Evolutionary conservation across 192 early-diverging fungal species (phyloP).

Genomic region (Powellomyces hirtus): DNA sequence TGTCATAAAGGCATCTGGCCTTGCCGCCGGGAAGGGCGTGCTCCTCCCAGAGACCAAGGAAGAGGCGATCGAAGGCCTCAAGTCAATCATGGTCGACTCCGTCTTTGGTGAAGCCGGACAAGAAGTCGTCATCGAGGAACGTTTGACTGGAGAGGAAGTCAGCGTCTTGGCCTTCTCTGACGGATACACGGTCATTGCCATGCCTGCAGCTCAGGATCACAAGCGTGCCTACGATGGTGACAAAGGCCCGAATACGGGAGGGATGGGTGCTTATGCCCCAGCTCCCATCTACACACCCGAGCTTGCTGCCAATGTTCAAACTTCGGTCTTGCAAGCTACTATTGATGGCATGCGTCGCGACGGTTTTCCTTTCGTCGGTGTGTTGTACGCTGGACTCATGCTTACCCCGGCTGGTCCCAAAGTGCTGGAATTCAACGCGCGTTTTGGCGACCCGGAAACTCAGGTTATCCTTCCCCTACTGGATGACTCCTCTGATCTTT

Average conservation of each 20-base stretch:
- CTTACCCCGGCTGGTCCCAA: constrained; percentile 86
- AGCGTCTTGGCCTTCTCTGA: constrained; percentile 89
- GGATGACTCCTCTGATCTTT: constrained; percentile 77
- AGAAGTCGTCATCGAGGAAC: constrained; percentile 96
- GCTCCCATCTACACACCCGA: constrained; percentile 85
- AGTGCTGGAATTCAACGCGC: constrained; percentile 96
- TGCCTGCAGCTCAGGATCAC: constrained; percentile 98
- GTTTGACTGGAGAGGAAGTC: constrained; percentile 89
- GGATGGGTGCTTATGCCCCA: constrained; percentile 98
- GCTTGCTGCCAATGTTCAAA: constrained; percentile 68
- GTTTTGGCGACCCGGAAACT: constrained; percentile 98
- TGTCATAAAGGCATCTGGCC: constrained; percentile 95
- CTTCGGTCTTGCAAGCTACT: constrained; percentile 83
- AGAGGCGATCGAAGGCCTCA: constrained; percentile 83
- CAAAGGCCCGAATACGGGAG: constrained; percentile 93
- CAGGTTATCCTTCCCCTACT: constrained; percentile 92
- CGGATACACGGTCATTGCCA: constrained; percentile 86
- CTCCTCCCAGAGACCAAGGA: constrained; percentile 80
- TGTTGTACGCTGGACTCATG: constrained; percentile 97
- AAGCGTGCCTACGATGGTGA: constrained; percentile 96
- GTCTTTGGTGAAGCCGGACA: constrained; percentile 77
- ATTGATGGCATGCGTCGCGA: constrained; percentile 96
- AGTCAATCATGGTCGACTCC: constrained; percentile 84
- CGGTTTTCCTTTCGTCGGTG: constrained; percentile 94
- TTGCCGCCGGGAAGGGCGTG: constrained; percentile 98